Conservation (phyloP, 768 basidiomycete genomes). For the Pulveroboletus sp. region DNA sequence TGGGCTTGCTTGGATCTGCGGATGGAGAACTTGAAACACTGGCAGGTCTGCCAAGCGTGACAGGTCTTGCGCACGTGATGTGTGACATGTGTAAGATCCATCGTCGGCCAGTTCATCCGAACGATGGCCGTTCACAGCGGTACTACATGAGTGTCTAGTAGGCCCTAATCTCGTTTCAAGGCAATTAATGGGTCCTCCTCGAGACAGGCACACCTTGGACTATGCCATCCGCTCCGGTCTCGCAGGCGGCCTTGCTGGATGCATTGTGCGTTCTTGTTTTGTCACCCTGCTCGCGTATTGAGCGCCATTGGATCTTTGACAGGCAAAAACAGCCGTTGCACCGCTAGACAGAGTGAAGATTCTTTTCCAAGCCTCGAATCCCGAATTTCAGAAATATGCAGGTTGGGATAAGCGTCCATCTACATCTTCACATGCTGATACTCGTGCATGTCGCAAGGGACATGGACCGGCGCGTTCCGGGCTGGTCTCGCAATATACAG, state of each 20-base stretch:
- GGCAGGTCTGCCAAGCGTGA: no score
- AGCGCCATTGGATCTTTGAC: slow-evolving; percentile 6
- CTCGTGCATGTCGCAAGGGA: slow-evolving; percentile 47
- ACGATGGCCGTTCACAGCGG: no score
- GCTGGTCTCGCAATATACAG: slow-evolving; percentile 73
- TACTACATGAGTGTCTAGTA: slow-evolving; percentile 8
- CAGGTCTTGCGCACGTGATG: slow-evolving; percentile 8
- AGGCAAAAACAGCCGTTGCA: slow-evolving; percentile 95
- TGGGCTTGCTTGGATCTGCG: no score
- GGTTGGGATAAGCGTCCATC: slow-evolving; percentile 45
- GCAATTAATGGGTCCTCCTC: slow-evolving; percentile 34
- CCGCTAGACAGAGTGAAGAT: slow-evolving; percentile 98
- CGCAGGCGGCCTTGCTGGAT: slow-evolving; percentile 92
- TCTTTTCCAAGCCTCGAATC: slow-evolving; percentile 95
- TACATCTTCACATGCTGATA: slow-evolving; percentile 22
- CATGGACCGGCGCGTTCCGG: slow-evolving; percentile 80
- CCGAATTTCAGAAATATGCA: slow-evolving; percentile 90
- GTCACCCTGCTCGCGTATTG: slow-evolving; percentile 2
- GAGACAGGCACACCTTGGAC: slow-evolving; percentile 54
- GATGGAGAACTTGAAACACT: no score
- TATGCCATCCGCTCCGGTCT: slow-evolving; percentile 79
- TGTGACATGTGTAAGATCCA: slow-evolving; percentile 1
- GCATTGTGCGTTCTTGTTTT: slow-evolving; percentile 62
- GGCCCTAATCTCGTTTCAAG: slow-evolving; percentile 1
- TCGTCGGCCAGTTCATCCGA: background rate